A percentile compares a stretch with the other conserved stretches of the same genome.
Conservation (phyloP, 768 basidiomycete genomes). For the Boletus sp. region DNA sequence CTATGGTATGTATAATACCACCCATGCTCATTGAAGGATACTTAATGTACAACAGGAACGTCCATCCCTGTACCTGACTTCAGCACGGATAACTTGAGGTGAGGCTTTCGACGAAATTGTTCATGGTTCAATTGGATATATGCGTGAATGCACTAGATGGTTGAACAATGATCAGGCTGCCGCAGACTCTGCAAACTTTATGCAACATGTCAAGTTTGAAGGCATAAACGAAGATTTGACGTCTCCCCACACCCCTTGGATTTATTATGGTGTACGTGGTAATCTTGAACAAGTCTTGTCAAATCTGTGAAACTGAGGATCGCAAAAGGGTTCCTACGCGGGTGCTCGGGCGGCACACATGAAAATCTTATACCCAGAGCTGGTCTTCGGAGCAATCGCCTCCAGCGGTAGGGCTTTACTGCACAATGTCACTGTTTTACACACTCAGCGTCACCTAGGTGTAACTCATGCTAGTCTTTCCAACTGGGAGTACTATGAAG, state of each 20-base stretch:
- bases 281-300: not conserved
- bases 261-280: constrained; percentile 82
- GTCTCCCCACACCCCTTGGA: constrained; percentile 77
- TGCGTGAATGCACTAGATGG: constrained; percentile 50
- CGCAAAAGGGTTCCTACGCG: constrained; percentile 75
- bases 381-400: constrained; percentile 89
- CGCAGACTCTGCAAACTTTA: constrained; percentile 91
- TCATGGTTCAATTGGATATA: constrained; percentile 1
- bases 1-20: constrained; percentile 54
- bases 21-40: not conserved
- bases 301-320: not conserved
- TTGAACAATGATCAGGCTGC: constrained; percentile 87
- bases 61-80: constrained; percentile 77
- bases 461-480: constrained; percentile 83
- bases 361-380: constrained; percentile 79
- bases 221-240: constrained; percentile 71
- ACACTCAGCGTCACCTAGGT: constrained; percentile 37
- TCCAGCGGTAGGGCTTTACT: constrained; percentile 60
- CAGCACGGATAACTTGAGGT: constrained; percentile 81
- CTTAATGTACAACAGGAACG: constrained; percentile 43
- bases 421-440: not conserved
- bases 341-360: constrained; percentile 94
- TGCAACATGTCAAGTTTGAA: constrained; percentile 72
- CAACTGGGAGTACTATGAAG: constrained; percentile 88
- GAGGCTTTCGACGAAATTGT: constrained; percentile 4